phyloP scores from a whole-genome alignment of 495 filamentous ascomycete species.

The Lophiostoma macrostomum region DNA sequence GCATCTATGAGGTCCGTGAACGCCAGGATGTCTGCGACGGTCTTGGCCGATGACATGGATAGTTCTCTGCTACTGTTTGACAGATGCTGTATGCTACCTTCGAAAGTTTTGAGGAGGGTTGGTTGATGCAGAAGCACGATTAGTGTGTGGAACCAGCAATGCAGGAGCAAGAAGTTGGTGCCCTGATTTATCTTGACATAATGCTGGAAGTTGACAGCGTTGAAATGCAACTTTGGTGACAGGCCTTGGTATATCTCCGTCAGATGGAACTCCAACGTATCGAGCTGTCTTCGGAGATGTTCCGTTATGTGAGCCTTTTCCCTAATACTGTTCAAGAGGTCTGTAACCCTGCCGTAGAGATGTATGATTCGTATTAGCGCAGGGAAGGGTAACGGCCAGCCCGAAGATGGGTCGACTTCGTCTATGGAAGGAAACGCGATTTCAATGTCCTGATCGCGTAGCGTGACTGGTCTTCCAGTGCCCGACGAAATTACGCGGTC shows the following conservation, averaged over 20 bases:
- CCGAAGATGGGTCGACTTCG: slow-evolving; percentile 54
- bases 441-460: slow-evolving; percentile 79
- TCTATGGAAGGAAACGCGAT: slow-evolving; percentile 65
- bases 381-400: slow-evolving; percentile 74
- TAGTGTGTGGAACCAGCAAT: slow-evolving; percentile 87
- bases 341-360: slow-evolving; percentile 76
- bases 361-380: slow-evolving; percentile 77
- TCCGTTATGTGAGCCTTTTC: slow-evolving; percentile 69
- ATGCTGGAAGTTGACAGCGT: slow-evolving; percentile 57
- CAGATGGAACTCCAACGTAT: slow-evolving; percentile 71
- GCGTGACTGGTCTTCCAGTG: slow-evolving; percentile 65
- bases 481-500: slow-evolving; percentile 83
- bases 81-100: slow-evolving; percentile 64
- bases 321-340: slow-evolving; percentile 78
- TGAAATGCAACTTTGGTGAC: slow-evolving; percentile 70
- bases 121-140: slow-evolving; percentile 83
- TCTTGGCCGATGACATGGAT: slow-evolving; percentile 85
- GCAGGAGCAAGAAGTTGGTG: slow-evolving; percentile 80
- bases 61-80: slow-evolving; percentile 74
- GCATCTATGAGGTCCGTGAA: slow-evolving; percentile 77
- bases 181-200: slow-evolving; percentile 75
- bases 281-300: slow-evolving; percentile 65
- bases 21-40: slow-evolving; percentile 77
- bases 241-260: slow-evolving; percentile 75
- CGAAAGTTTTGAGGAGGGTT: slow-evolving; percentile 72